phyloP scores from a whole-genome alignment of 2,329 filamentous ascomycete species.

The Teratosphaeria gauchensis region DNA sequence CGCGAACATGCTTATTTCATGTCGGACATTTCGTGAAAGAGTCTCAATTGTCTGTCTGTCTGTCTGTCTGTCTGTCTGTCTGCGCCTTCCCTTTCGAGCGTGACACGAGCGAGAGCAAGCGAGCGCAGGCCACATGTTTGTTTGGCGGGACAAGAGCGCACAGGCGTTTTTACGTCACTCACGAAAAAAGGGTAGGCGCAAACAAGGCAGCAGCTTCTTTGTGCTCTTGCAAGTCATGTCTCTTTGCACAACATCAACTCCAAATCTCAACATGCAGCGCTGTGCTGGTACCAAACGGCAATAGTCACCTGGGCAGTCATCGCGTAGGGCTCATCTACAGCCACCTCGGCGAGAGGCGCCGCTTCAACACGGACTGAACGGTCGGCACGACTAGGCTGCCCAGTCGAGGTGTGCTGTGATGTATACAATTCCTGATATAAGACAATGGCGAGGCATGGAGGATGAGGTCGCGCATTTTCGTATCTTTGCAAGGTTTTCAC shows the following conservation, averaged over 20 bases:
- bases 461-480: too few species aligned
- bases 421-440: too few species aligned
- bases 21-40: conserved; percentile 38
- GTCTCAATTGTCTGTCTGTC: not conserved
- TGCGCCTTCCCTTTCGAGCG: not conserved
- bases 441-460: too few species aligned
- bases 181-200: not conserved
- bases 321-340: too few species aligned
- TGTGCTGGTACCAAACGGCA: too few species aligned
- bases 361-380: too few species aligned
- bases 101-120: not conserved
- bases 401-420: too few species aligned
- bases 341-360: too few species aligned
- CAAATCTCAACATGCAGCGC: too few species aligned
- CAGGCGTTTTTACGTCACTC: not conserved
- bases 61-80: not conserved
- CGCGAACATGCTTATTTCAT: conserved; percentile 33
- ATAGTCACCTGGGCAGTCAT: too few species aligned
- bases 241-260: not conserved
- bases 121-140: not conserved
- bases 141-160: not conserved
- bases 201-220: not conserved
- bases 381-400: too few species aligned
- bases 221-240: not conserved
- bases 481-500: too few species aligned